Evolutionary conservation across 371 early-diverging fungal genomes (phyloP).

Genomic region (Syncephalastrum sp.): DNA sequence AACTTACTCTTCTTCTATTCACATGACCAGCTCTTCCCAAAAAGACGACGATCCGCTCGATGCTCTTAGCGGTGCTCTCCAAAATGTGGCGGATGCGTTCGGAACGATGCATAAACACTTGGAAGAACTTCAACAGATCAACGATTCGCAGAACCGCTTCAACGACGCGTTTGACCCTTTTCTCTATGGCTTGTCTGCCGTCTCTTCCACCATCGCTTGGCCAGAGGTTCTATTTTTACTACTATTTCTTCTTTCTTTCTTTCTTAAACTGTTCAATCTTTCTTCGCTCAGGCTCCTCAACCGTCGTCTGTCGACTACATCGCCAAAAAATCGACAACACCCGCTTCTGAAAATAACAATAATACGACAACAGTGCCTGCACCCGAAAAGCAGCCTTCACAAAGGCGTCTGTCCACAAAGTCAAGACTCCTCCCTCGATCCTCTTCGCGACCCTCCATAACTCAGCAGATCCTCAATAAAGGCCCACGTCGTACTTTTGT

Average conservation of each 20-base stretch:
- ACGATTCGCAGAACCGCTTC: slow-evolving; percentile 29
- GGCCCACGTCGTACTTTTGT: slow-evolving; percentile 6
- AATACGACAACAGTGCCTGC: neutral
- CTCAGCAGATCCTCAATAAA: slow-evolving; percentile 3
- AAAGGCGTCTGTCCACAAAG: too few species aligned
- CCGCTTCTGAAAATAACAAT: neutral
- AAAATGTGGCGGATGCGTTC: slow-evolving; percentile 13
- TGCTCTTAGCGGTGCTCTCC: too few species aligned
- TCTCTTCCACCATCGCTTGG: slow-evolving; percentile 23
- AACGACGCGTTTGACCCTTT: slow-evolving; percentile 41
- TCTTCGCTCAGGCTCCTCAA: slow-evolving; percentile 3
- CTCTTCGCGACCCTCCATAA: neutral
- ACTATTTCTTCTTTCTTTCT: neutral
- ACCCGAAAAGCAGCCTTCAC: too few species aligned
- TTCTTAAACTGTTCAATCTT: neutral
- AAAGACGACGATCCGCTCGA: too few species aligned
- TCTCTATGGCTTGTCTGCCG: slow-evolving; percentile 33
- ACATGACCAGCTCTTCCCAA: too few species aligned
- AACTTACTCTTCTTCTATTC: too few species aligned
- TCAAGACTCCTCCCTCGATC: too few species aligned
- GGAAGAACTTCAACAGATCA: slow-evolving; percentile 23
- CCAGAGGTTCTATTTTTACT: slow-evolving; percentile 13
- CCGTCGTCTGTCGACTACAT: slow-evolving; percentile 1
- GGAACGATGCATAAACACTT: slow-evolving; percentile 23
- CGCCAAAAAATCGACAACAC: neutral